Percentiles rank a stretch among this genome's conserved stretches.
Evolutionary conservation across 2,329 filamentous ascomycete species (phyloP).

Genomic region (Endoconidiophora polonica): DNA sequence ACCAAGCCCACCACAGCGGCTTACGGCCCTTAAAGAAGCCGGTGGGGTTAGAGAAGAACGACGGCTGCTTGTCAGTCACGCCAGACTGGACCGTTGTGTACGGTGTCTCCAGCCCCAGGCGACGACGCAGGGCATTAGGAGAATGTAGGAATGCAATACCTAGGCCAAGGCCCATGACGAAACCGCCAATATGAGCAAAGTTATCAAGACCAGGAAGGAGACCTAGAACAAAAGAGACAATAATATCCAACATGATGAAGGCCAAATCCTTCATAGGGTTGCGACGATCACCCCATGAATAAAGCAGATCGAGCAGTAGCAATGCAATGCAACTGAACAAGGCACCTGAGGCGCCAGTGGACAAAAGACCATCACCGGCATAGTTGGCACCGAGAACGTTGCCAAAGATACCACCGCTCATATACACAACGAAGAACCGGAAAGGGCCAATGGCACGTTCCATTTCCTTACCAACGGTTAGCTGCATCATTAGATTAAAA

Average conservation of each 20-base stretch:
- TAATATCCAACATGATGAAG: slow-evolving; percentile 71
- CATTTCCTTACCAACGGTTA: slow-evolving; percentile 84
- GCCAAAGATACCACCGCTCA: slow-evolving; percentile 84
- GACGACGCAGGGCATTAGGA: slow-evolving; percentile 59
- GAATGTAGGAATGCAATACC: slow-evolving; percentile 81
- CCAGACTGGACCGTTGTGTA: slow-evolving; percentile 51
- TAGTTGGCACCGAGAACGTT: slow-evolving; percentile 93
- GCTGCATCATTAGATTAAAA: slow-evolving; percentile 84
- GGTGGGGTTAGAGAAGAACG: slow-evolving; percentile 43
- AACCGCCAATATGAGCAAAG: slow-evolving; percentile 92
- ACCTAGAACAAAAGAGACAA: slow-evolving; percentile 82
- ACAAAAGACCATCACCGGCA: slow-evolving; percentile 63
- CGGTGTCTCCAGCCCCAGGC: slow-evolving; percentile 53
- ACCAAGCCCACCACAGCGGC: slow-evolving; percentile 95
- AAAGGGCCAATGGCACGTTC: slow-evolving; percentile 77
- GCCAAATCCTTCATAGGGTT: slow-evolving; percentile 70
- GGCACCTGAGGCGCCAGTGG: slow-evolving; percentile 75
- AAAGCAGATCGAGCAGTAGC: slow-evolving; percentile 74
- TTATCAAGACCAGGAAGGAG: slow-evolving; percentile 89
- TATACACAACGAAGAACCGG: slow-evolving; percentile 78
- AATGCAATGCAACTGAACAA: slow-evolving; percentile 87
- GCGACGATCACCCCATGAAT: slow-evolving; percentile 70
- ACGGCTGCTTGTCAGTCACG: slow-evolving; percentile 32
- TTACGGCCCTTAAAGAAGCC: slow-evolving; percentile 88
- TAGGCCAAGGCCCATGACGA: slow-evolving; percentile 76